phyloP scores from a whole-genome alignment of 2,329 filamentous ascomycete species.

The Periconia sp. region DNA sequence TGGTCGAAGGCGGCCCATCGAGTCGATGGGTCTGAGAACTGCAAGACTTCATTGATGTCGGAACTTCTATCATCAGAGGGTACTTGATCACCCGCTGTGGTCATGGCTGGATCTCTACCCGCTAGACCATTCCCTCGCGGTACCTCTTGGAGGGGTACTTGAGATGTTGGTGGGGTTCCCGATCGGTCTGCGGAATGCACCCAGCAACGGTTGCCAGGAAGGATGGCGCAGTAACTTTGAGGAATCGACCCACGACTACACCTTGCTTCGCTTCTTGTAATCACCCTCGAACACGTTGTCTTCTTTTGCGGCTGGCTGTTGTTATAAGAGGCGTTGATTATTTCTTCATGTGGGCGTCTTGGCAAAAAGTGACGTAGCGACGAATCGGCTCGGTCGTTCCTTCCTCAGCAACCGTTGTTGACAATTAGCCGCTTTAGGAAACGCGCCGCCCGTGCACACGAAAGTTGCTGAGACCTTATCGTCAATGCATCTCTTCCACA shows the following conservation, averaged over 20 bases:
- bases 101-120: not conserved
- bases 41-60: slow-evolving; percentile 25
- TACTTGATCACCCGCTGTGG: not conserved
- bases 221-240: slow-evolving; percentile 1
- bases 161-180: slow-evolving; percentile 12
- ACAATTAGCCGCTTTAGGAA: slow-evolving; percentile 33
- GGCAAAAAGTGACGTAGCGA: slow-evolving; percentile 35
- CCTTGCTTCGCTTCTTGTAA: slow-evolving; percentile 8
- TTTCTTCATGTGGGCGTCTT: slow-evolving; percentile 27
- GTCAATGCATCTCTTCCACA: slow-evolving; percentile 41
- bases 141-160: too few relatives aligned
- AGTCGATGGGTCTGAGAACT: slow-evolving; percentile 27
- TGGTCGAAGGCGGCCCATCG: slow-evolving; percentile 27
- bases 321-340: too few relatives aligned
- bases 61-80: slow-evolving; percentile 1
- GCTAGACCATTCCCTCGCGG: too few relatives aligned
- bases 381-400: slow-evolving; percentile 18
- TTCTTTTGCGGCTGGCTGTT: too few relatives aligned
- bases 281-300: slow-evolving; percentile 21
- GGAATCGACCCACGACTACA: not conserved
- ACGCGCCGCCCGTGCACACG: slow-evolving; percentile 22
- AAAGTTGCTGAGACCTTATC: slow-evolving; percentile 11
- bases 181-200: slow-evolving; percentile 23
- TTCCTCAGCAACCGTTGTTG: slow-evolving; percentile 34
- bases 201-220: slow-evolving; percentile 14